Base-by-base conservation (phyloP, 257 asterid genomes). In the Solanum arcanum region DNA sequence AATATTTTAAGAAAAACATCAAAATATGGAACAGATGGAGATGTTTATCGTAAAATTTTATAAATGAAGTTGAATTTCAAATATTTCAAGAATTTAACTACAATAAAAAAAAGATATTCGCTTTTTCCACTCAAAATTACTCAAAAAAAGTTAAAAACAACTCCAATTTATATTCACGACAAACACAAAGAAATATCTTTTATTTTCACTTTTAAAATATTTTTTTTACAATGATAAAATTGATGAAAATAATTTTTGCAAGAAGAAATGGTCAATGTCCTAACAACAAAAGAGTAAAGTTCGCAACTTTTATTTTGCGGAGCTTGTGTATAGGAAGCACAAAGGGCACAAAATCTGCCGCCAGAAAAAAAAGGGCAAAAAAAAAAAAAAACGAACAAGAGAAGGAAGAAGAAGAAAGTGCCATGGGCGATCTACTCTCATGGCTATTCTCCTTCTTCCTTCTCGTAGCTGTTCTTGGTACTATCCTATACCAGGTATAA, bases 401-500 rank as follows among this genome's bases (percentile, higher is more conserved):
- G 88, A 56, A 60, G 76, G 85, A 75, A 86, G 86, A 41, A 86
- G 83, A 49, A 47, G 72, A 60, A 85, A 73, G 59, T 68, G 88
- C 86, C 87, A 94, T 94, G 98, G 93, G 75, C 88, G 96, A 94
- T 91, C 84, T 96, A 83, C 85, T 94, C 77, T 90, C 96, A 89
- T 94, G 98, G 98, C 87, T 94, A 46, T 74, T 93, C 75, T 93
- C 96, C 83, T 96, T 96, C 91, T 91, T 94, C 87, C 91, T 94
- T 59, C 90, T 90, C 87, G 92, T 96, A 16, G 92, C 90, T 62
- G 70, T 94, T 86, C 91, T 94, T 80, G 98, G 91, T 59, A 86
- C 90, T 39, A 87, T 92, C 56, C 94, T 96, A 64, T 96, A 87
- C 91, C 98, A 94, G 99, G 99, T 94, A 56, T 56, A 87, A 87